Base-by-base conservation (phyloP, 169 alveolate genomes). In the Eimeria mitis region DNA sequence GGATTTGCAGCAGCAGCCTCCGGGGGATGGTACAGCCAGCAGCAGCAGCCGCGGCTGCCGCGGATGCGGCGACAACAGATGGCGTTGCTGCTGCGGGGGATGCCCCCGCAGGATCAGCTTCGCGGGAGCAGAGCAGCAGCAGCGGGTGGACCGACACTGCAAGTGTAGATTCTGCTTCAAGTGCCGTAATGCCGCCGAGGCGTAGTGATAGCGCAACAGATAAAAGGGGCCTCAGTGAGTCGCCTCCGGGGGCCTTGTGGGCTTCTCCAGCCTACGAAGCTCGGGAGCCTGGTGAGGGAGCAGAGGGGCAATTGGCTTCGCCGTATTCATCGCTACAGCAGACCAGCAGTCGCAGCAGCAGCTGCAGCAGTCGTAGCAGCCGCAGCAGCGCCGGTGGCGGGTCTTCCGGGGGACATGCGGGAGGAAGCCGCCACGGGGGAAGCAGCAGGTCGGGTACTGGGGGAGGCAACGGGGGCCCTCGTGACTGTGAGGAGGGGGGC, bases 291-390 rank as follows among this genome's bases (percentile, higher is more conserved):
- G 54, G 73, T n/a, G 88, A 63, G 79, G 73, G 76, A n/a, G 61
- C 76, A 75, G 71, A 71, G 34, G 87, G 73, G 21, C 88, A 52
- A 40, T 54, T 61, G 34, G 89, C 76, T 73, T 52, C 95, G 2
- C 61, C 88, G 49, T 42, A 75, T 28, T 76, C 89, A 14, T 78
- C 76, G 52, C 49, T 89, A 70, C 89, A 70, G 49, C 88, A 89
- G 87, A 61, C 70, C 19, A 71, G 87, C 88, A 89, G 95, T 75
- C 68, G 95, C 87, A 89, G 95, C 84, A 37, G 94, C 94, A 89
- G 94, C 70, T 6, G 95, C 95, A 71, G 73, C 88, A 42, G 94
- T 75, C 63, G 94, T 19, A 65, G 94, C 49, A 65, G 54, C 95
- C 42, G 87, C 61, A 89, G 95, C 65, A 65, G 81, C 88, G 25